A percentile compares a stretch with the other conserved stretches of the same genome.
Conservation (phyloP, 2,329 filamentous ascomycete species). For the Neonectria punicea region DNA sequence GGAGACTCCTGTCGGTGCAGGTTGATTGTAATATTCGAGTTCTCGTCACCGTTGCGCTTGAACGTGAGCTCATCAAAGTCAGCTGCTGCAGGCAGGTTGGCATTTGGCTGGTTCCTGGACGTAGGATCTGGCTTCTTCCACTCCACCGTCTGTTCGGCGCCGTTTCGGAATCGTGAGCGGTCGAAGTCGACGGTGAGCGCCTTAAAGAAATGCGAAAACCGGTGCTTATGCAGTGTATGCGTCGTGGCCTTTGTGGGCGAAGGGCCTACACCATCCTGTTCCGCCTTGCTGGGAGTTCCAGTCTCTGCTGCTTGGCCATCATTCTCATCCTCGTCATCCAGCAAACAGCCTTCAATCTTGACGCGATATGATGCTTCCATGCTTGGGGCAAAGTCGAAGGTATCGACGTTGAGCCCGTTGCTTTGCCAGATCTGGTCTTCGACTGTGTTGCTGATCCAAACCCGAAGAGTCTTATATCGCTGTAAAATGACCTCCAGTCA, state of each 20-base stretch:
- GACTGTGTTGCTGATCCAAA: slow-evolving; percentile 95
- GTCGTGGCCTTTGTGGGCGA: slow-evolving; percentile 49
- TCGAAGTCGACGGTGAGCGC: slow-evolving; percentile 81
- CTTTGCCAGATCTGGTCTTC: slow-evolving; percentile 96
- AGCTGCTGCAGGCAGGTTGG: slow-evolving; percentile 63
- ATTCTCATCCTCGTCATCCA: slow-evolving; percentile 75
- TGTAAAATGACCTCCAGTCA: slow-evolving; percentile 45
- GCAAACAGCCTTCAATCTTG: slow-evolving; percentile 87
- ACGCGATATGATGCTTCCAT: slow-evolving; percentile 85
- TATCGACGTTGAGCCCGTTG: slow-evolving; percentile 73
- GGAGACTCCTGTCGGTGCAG: slow-evolving; percentile 85
- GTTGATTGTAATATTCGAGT: slow-evolving; percentile 89
- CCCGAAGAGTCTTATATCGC: slow-evolving; percentile 84
- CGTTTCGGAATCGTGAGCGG: slow-evolving; percentile 66
- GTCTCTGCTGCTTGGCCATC: slow-evolving; percentile 60
- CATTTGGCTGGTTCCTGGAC: slow-evolving; percentile 57
- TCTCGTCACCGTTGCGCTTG: slow-evolving; percentile 91
- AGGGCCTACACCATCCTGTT: slow-evolving; percentile 42
- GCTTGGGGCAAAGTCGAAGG: slow-evolving; percentile 83
- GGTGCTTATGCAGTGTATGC: slow-evolving; percentile 56
- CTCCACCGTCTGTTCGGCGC: slow-evolving; percentile 71
- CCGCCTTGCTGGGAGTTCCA: slow-evolving; percentile 41
- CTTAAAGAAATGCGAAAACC: slow-evolving; percentile 84
- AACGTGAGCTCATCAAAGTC: slow-evolving; percentile 95
- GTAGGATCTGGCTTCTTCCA: slow-evolving; percentile 85